Conservation (phyloP, 2,329 filamentous ascomycete species). For the Aspergillus terreus region DNA sequence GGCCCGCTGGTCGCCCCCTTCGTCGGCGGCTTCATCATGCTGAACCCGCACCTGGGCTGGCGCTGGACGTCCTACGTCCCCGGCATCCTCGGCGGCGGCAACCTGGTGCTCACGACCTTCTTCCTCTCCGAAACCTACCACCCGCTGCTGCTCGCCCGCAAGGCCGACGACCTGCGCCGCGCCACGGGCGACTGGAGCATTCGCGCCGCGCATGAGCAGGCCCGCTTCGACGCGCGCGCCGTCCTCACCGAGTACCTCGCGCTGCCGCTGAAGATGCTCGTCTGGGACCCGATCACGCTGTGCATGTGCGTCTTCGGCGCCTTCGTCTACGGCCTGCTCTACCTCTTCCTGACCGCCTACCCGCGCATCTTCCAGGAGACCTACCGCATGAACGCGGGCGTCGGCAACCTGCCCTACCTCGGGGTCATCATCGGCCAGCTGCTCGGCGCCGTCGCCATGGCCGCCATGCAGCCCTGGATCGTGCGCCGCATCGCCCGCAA, state of each 20-base stretch:
- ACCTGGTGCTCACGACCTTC: constrained; percentile 13
- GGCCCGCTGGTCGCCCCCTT: constrained; percentile 38
- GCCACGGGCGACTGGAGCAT: constrained; percentile 32
- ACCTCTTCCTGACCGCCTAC: constrained; percentile 45
- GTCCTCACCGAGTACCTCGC: constrained; percentile 36
- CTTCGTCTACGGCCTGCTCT: constrained; percentile 39
- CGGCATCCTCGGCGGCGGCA: constrained; percentile 32
- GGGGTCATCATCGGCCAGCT: constrained; percentile 42
- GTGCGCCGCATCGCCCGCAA: constrained; percentile 32
- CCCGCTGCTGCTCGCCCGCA: constrained; percentile 31
- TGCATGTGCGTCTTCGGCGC: constrained; percentile 26
- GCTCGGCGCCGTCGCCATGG: constrained; percentile 38
- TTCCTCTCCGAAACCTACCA: constrained; percentile 34
- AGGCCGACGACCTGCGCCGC: constrained; percentile 31
- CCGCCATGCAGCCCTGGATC: constrained; percentile 38
- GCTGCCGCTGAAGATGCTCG: constrained; percentile 32
- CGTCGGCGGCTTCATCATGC: constrained; percentile 35
- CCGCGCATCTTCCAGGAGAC: constrained; percentile 42
- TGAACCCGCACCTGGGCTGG: constrained; percentile 34
- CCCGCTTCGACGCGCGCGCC: constrained; percentile 29
- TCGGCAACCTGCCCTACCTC: constrained; percentile 44
- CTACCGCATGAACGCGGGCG: constrained; percentile 36
- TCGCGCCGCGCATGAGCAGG: constrained; percentile 25
- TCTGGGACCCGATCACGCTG: constrained; percentile 39
- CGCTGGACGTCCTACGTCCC: constrained; percentile 40